Percentiles rank a stretch among this genome's conserved stretches.
Conservation (phyloP, 1,284 basidiomycete genomes). For the Rhodotorula sp. region DNA sequence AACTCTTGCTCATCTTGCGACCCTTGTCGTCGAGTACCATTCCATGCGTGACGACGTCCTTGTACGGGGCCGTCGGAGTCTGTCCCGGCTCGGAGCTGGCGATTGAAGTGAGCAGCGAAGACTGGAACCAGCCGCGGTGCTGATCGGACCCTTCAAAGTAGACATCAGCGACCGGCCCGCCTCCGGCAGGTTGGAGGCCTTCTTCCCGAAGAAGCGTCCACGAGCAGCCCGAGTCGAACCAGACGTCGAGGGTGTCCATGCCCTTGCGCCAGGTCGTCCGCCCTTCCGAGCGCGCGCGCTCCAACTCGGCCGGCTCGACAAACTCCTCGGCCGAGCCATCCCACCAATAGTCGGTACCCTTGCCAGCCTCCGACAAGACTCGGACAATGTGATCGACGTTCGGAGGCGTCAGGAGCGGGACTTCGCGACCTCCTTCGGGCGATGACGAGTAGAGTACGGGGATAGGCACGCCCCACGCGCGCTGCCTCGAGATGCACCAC, state of each 20-base stretch:
- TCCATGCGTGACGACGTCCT: constrained; percentile 86
- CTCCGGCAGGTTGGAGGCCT: constrained; percentile 26
- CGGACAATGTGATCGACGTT: constrained; percentile 75
- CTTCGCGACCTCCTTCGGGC: constrained; percentile 47
- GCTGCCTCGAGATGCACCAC: constrained; percentile 99
- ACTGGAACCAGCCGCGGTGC: constrained; percentile 99
- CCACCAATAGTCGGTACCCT: constrained; percentile 89
- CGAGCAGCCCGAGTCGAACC: constrained; percentile 97
- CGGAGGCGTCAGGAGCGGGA: constrained; percentile 63
- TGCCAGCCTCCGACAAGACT: constrained; percentile 60
- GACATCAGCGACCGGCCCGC: constrained; percentile 68
- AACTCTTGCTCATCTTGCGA: constrained; percentile 97
- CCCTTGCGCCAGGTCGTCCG: constrained; percentile 60
- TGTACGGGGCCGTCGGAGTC: constrained; percentile 62
- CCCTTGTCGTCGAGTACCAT: constrained; percentile 91
- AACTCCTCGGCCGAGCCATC: constrained; percentile 79
- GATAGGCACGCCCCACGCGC: constrained; percentile 97
- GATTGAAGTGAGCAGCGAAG: constrained; percentile 80
- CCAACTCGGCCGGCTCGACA: constrained; percentile 60
- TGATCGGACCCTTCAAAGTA: constrained; percentile 97
- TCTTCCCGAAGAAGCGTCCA: constrained; percentile 73
- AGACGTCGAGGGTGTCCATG: constrained; percentile 96
- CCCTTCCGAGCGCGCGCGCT: constrained; percentile 52
- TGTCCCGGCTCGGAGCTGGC: constrained; percentile 54
- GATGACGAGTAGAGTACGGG: constrained; percentile 73